These are phyloP conservation scores for Boletus coccyginus DNA, from an alignment of 768 basidiomycete genomes.

Conservation along the genomic window DNA sequence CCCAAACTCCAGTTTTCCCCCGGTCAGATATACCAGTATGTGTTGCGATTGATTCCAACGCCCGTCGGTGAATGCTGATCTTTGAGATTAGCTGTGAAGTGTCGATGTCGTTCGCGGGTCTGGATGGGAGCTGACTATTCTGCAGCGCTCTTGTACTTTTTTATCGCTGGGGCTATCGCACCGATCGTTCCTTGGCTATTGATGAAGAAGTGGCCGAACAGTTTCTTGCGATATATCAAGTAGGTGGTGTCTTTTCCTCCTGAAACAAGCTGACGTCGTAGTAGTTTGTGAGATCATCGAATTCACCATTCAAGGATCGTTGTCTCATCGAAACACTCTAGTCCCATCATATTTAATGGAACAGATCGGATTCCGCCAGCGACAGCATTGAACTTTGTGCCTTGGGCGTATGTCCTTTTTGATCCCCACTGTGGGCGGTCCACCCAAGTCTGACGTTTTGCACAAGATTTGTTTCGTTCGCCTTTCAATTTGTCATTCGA, in stretches of 20 bases:
- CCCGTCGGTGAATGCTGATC: constrained; percentile 12
- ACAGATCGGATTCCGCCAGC: constrained; percentile 74
- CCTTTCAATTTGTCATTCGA: constrained; percentile 71
- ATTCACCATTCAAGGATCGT: not conserved
- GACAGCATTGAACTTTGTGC: constrained; percentile 80
- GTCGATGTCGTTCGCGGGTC: constrained; percentile 6
- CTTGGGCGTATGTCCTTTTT: constrained; percentile 51
- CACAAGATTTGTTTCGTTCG: constrained; percentile 55
- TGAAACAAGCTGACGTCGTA: constrained; percentile 6
- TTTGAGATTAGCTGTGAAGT: constrained; percentile 11
- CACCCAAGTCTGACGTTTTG: not conserved
- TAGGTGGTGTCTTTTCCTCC: constrained; percentile 32
- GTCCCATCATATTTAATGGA: constrained; percentile 66
- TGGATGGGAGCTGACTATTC: constrained; percentile 23
- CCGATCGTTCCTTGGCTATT: constrained; percentile 63
- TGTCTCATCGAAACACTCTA: constrained; percentile 16
- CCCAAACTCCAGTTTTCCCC: constrained; percentile 55
- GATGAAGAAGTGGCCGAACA: constrained; percentile 60
- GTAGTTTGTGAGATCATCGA: constrained; percentile 12
- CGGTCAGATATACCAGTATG: constrained; percentile 60
- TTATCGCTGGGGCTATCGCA: constrained; percentile 66
- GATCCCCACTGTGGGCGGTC: not conserved
- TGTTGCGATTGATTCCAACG: not conserved
- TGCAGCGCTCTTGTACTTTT: constrained; percentile 62
- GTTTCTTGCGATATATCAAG: constrained; percentile 65